Evolutionary conservation across 768 basidiomycete genomes (phyloP), one percentile per base, ranked within the genome.

Genomic region (Trametes sanguinea): DNA sequence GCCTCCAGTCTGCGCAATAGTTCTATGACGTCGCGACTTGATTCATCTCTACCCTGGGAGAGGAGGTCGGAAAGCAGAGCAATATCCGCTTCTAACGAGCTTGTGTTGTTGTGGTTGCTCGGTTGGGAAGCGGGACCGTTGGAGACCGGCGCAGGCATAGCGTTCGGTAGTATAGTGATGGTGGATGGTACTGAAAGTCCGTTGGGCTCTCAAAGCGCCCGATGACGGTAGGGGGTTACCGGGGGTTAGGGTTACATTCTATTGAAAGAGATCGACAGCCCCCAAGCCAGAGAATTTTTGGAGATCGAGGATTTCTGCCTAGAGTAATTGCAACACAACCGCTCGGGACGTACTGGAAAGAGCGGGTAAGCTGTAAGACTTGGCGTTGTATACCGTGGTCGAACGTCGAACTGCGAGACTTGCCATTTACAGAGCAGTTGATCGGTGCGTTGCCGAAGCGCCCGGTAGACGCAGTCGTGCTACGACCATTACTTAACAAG

Each of bases 1-100:
- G 71, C 70, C 33, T 88, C 83, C 44, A 92, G 74, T 45, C 77
- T 79, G 46, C 74, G 74, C 47, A 90, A 74, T 44, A 90, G 71
- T 70, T 85, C 83, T 13, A 71, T 72, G 51, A 88, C 72, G 58
- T 80, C 77, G 35, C 83, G 84, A 29, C 79, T 78, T 22, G 52
- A 58, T 0, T 68, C 70, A 14, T 69, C 62, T 33, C 62, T 65
- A 35, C 67, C 60, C 39, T 73, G 74, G 4, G 73, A 71, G 9
- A 81, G 67, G 9, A 78, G 62, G 50, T 67, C 60, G n/a, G 68
- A 65, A 40, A 80, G 70, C 32, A 69, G 61, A 5, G 71, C 65
- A 27, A 82, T 64, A 52, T 82, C 81, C n/a, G 68, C 66, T 35
- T 80, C 76, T 10, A 80, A 37, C 1, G 65, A 52, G 52, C 32